Conservation (phyloP, 495 filamentous ascomycete species). For the Xylaria palmicola region DNA sequence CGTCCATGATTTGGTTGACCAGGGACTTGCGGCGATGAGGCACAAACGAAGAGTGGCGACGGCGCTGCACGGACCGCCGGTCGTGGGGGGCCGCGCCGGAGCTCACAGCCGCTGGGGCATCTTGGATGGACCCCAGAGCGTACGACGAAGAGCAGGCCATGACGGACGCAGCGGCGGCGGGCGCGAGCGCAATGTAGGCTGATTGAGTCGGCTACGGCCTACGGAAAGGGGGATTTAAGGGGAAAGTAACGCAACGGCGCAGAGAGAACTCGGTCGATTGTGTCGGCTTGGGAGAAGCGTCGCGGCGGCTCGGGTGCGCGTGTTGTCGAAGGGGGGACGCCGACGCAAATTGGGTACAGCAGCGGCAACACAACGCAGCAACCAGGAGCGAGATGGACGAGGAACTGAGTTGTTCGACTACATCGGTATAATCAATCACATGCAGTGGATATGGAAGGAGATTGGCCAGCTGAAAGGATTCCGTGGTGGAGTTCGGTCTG, state of each 20-base stretch:
- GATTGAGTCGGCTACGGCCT: background rate
- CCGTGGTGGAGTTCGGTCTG: background rate
- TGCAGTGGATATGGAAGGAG: conserved; percentile 13
- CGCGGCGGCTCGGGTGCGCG: too few species aligned
- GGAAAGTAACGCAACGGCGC: background rate
- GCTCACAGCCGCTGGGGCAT: conserved; percentile 25
- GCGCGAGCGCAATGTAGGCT: background rate
- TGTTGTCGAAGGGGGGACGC: too few species aligned
- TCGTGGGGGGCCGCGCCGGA: conserved; percentile 36
- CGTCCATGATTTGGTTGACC: conserved; percentile 62
- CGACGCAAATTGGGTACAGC: background rate
- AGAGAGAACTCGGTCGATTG: background rate
- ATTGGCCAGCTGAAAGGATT: conserved; percentile 15
- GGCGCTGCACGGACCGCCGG: conserved; percentile 27
- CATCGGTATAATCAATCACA: conserved; percentile 4
- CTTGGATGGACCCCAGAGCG: conserved; percentile 36
- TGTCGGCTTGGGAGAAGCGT: background rate
- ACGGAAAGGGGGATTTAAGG: too few species aligned
- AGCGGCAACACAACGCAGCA: background rate
- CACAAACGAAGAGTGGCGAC: conserved; percentile 65
- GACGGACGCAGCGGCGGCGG: conserved; percentile 9
- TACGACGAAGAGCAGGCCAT: conserved; percentile 38
- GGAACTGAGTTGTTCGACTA: background rate
- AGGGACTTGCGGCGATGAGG: conserved; percentile 58
- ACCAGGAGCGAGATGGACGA: background rate